A percentile compares a stretch with the other conserved stretches of the same genome.
These are phyloP conservation scores for Trichosporon sp. DNA, from an alignment of 1,284 basidiomycete species.

Conservation along the genomic window DNA sequence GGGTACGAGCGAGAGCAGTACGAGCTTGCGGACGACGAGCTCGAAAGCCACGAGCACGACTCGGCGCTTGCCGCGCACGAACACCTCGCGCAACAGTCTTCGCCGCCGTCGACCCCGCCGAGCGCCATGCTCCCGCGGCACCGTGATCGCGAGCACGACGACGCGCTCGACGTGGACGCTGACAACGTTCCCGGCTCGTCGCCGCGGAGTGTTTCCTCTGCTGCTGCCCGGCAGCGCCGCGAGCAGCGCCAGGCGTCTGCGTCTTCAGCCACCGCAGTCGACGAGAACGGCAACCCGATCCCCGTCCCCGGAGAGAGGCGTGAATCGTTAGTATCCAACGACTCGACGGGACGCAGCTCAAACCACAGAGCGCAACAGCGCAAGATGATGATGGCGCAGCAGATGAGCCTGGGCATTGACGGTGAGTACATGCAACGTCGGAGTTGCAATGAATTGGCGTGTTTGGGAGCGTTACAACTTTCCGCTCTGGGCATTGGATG, in stretches of 20 bases:
- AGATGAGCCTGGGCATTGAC: constrained; percentile 44
- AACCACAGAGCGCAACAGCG: constrained; percentile 23
- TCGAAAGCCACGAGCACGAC: neutral
- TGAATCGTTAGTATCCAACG: constrained; percentile 23
- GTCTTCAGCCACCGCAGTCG: neutral
- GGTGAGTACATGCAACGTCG: constrained; percentile 36
- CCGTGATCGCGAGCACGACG: neutral
- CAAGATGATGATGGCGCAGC: constrained; percentile 33
- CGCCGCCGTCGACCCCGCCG: neutral
- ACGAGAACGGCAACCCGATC: constrained; percentile 9
- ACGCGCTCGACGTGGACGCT: neutral
- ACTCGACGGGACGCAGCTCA: constrained; percentile 18
- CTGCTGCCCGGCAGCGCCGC: constrained; percentile 4
- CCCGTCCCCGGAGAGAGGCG: constrained; percentile 15
- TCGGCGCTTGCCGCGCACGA: neutral
- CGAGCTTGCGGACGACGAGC: neutral
- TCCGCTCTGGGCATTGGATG: constrained; percentile 13
- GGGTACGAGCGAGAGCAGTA: neutral
- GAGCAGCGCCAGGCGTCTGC: constrained; percentile 20
- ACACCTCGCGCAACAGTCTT: neutral
- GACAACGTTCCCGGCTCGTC: constrained; percentile 12
- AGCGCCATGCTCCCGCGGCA: constrained; percentile 7
- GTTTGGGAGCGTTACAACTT: constrained; percentile 10
- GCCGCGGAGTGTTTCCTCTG: neutral
- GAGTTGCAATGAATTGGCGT: neutral